These are phyloP conservation scores for Hamamelis virginiana DNA, from an alignment of 164 flowering plant genomes.

Conservation along the genomic window DNA sequence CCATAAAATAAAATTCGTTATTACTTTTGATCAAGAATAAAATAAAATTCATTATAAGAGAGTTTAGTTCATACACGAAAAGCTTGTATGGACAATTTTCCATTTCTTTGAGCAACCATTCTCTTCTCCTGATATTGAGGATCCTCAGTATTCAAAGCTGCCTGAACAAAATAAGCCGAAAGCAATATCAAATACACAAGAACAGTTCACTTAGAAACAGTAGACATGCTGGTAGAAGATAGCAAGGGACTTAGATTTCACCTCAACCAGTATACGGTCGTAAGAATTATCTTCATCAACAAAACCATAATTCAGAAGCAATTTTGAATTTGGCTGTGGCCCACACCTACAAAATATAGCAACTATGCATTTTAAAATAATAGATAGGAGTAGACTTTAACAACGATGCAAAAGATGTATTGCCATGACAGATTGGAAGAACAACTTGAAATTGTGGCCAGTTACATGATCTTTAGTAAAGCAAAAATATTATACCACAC, in stretches of 20 bases:
- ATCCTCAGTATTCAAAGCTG: conserved; percentile 88
- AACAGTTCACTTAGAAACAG: neutral
- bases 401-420: neutral
- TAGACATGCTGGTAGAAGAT: neutral
- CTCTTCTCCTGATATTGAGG: conserved; percentile 97
- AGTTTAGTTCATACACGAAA: conserved; percentile 57
- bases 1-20: neutral
- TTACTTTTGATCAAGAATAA: too few species aligned
- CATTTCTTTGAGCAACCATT: conserved; percentile 95
- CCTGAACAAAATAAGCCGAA: conserved; percentile 46
- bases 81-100: conserved; percentile 70
- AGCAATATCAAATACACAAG: neutral
- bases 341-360: conserved; percentile 74
- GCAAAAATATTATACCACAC: conserved; percentile 69
- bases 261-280: conserved; percentile 84
- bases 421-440: neutral
- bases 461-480: neutral
- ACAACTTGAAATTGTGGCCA: neutral
- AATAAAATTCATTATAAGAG: neutral
- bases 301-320: conserved; percentile 94
- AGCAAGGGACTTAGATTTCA: conserved; percentile 20
- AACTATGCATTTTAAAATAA: neutral
- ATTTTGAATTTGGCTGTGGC: conserved; percentile 92
- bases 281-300: conserved; percentile 93
- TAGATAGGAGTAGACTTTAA: neutral